phyloP scores from a whole-genome alignment of 2,329 filamentous ascomycete genomes.

The Xylariaceae sp. region DNA sequence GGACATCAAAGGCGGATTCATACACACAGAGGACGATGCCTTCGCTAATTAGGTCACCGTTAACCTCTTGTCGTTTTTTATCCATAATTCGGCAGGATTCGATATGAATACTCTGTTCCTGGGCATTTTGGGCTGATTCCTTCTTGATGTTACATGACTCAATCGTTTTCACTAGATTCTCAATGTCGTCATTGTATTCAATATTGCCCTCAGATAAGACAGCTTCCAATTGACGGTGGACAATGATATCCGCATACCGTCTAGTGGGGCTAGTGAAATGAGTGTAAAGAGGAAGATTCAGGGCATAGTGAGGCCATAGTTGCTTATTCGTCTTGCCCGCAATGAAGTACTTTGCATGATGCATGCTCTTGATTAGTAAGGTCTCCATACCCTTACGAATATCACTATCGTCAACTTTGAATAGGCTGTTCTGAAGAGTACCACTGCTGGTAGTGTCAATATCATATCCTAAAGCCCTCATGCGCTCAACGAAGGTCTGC shows the following conservation, averaged over 20 bases:
- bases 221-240: conserved; percentile 91
- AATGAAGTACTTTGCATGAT: conserved; percentile 93
- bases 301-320: conserved; percentile 83
- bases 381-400: conserved; percentile 98
- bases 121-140: conserved; percentile 94
- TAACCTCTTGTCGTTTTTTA: conserved; percentile 82
- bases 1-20: conserved; percentile 96
- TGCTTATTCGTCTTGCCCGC: conserved; percentile 78
- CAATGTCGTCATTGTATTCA: conserved; percentile 88
- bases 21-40: conserved; percentile 97
- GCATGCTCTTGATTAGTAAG: conserved; percentile 91
- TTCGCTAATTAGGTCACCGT: conserved; percentile 91
- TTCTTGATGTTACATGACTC: conserved; percentile 99
- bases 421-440: conserved; percentile 89
- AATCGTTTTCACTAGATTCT: conserved; percentile 86
- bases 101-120: conserved; percentile 98
- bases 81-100: conserved; percentile 97
- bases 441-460: conserved; percentile 91
- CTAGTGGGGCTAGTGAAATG: conserved; percentile 96
- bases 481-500: conserved; percentile 88
- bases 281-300: conserved; percentile 93
- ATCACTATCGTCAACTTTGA: conserved; percentile 87
- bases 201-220: conserved; percentile 80
- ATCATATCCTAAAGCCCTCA: conserved; percentile 88
- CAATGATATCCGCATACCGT: conserved; percentile 92